These are phyloP conservation scores for Pichia eremophila DNA, from an alignment of 805 yeast genomes.

Conservation along the genomic window DNA sequence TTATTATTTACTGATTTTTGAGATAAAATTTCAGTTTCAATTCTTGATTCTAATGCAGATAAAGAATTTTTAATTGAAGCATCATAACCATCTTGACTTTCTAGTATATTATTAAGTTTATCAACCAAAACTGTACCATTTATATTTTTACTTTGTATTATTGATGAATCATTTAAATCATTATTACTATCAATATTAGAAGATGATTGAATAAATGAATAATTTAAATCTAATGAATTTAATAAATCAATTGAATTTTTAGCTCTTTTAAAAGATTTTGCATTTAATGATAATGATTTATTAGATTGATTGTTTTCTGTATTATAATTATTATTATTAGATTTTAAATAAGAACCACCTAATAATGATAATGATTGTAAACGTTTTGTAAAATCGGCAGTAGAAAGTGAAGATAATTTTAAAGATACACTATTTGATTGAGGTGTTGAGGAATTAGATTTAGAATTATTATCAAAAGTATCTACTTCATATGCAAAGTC, in stretches of 20 bases:
- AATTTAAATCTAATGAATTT: conserved; percentile 3
- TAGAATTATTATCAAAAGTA: conserved; percentile 5
- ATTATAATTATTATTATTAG: not conserved
- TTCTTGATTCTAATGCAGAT: conserved; percentile 19
- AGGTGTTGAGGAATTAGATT: not conserved
- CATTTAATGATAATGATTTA: conserved; percentile 1
- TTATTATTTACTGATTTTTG: not conserved
- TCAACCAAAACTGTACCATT: conserved; percentile 5
- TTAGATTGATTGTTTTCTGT: not conserved
- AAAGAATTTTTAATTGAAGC: conserved; percentile 25
- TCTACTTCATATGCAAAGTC: conserved; percentile 23
- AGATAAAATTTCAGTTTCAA: conserved; percentile 3
- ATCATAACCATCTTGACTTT: conserved; percentile 28
- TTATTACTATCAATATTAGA: not conserved
- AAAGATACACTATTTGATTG: conserved; percentile 26
- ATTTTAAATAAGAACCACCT: not conserved
- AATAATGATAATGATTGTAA: conserved; percentile 10
- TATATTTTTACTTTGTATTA: not conserved
- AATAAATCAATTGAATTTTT: conserved; percentile 7
- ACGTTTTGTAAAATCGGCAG: conserved; percentile 27
- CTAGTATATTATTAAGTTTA: conserved; percentile 7
- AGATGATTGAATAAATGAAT: not conserved
- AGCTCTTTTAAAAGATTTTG: conserved; percentile 6
- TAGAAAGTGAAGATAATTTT: conserved; percentile 28
- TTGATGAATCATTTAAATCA: not conserved